Percentiles rank a stretch among this genome's conserved stretches.
Conservation (phyloP, 164 flowering plant species). For the Piper longum region DNA sequence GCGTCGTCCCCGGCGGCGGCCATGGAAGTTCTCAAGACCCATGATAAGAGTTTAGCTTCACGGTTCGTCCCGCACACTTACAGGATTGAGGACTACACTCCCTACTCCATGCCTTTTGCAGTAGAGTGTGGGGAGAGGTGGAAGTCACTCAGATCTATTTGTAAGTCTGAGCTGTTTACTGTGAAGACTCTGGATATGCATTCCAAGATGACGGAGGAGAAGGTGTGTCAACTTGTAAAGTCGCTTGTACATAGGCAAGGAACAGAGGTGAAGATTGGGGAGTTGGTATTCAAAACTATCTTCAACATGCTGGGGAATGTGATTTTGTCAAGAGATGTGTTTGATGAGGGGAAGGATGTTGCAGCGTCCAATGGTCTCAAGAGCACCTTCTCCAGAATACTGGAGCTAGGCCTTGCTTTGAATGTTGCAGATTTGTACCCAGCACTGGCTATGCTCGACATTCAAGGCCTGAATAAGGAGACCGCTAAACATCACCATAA, state of each 20-base stretch:
- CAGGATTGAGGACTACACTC: neutral
- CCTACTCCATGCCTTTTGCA: neutral
- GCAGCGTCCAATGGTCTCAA: conserved; percentile 8
- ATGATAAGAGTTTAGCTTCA: conserved; percentile 10
- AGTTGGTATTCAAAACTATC: too few species aligned
- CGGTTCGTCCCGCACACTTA: conserved; percentile 1
- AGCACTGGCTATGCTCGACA: conserved; percentile 1
- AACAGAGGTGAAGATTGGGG: too few species aligned
- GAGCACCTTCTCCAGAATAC: neutral
- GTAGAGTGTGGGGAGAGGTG: conserved; percentile 12
- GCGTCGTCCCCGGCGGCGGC: conserved; percentile 23
- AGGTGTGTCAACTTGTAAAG: too few species aligned
- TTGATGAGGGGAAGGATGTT: conserved; percentile 7
- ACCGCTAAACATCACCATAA: neutral
- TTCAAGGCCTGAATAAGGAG: conserved; percentile 7
- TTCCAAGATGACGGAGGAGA: too few species aligned
- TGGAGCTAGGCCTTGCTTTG: neutral
- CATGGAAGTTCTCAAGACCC: conserved; percentile 22
- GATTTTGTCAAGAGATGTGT: too few species aligned
- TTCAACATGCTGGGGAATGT: too few species aligned
- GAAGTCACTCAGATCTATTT: conserved; percentile 15
- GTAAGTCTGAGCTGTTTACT: conserved; percentile 19
- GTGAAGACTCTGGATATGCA: conserved; percentile 9
- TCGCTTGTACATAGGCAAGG: too few species aligned
- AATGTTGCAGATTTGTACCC: conserved; percentile 8